Percentiles rank a stretch among this genome's conserved stretches.
These are phyloP conservation scores for Kluyveromyces sp. DNA, from an alignment of 1,139 yeast genomes.

Conservation along the genomic window DNA sequence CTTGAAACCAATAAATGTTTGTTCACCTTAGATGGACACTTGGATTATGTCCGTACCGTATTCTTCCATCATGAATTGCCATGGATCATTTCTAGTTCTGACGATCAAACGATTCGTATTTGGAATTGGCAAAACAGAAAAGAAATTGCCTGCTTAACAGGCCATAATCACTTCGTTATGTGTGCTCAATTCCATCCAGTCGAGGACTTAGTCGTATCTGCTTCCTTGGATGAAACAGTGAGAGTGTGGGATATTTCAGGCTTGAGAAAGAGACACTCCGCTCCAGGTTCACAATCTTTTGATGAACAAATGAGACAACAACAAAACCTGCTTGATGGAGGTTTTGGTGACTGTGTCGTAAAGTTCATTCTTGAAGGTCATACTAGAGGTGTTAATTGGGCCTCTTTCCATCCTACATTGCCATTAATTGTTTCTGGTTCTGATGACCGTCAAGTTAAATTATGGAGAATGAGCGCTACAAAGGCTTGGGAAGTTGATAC, in stretches of 20 bases:
- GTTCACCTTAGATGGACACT: slow-evolving; percentile 85
- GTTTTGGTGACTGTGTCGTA: slow-evolving; percentile 92
- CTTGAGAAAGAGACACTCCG: slow-evolving; percentile 89
- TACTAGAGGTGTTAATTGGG: slow-evolving; percentile 98
- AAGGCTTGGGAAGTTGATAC: slow-evolving; percentile 99
- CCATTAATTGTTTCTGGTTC: slow-evolving; percentile 95
- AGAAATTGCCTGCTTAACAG: slow-evolving; percentile 94
- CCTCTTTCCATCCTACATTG: slow-evolving; percentile 92
- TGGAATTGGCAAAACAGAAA: slow-evolving; percentile 99
- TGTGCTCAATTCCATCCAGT: slow-evolving; percentile 96
- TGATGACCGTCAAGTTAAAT: slow-evolving; percentile 89
- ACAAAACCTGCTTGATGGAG: slow-evolving; percentile 77
- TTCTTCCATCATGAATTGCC: slow-evolving; percentile 95
- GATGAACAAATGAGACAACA: slow-evolving; percentile 72
- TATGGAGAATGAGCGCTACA: slow-evolving; percentile 97
- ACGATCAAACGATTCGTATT: slow-evolving; percentile 95
- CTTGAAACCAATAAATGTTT: slow-evolving; percentile 83
- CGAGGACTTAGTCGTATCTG: slow-evolving; percentile 90
- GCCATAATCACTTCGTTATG: slow-evolving; percentile 98
- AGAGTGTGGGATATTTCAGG: slow-evolving; percentile 99
- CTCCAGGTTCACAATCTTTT: slow-evolving; percentile 44
- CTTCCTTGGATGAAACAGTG: slow-evolving; percentile 97
- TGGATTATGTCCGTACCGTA: slow-evolving; percentile 92
- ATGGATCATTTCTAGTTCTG: slow-evolving; percentile 94
- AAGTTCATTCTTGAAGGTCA: slow-evolving; percentile 97